These are phyloP conservation scores for Bryum argenteum DNA, from an alignment of 225 moss, liverwort and hornwort species.

Conservation along the genomic window DNA sequence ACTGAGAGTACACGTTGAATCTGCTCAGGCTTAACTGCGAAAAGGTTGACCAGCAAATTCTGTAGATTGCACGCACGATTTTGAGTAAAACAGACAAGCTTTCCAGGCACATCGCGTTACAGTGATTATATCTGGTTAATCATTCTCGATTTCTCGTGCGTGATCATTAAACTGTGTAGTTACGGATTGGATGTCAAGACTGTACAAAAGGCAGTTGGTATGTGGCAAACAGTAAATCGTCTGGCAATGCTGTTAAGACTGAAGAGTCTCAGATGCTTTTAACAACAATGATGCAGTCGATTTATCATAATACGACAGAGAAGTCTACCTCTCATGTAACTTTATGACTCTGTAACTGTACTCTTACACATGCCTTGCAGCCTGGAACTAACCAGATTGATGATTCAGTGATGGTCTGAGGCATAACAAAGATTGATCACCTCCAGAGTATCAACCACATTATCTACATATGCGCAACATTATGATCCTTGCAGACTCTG, in stretches of 20 bases:
- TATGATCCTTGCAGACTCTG: constrained; percentile 19
- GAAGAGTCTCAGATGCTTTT: constrained; percentile 36
- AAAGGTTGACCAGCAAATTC: constrained; percentile 37
- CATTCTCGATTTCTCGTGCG: constrained; percentile 40
- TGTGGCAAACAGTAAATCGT: constrained; percentile 26
- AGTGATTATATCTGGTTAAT: constrained; percentile 19
- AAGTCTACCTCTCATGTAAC: constrained; percentile 34
- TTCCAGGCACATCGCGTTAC: constrained; percentile 22
- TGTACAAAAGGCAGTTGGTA: constrained; percentile 24
- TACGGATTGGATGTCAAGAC: constrained; percentile 12
- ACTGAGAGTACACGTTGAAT: constrained; percentile 2
- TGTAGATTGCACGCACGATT: constrained; percentile 43
- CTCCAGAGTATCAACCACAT: constrained; percentile 27
- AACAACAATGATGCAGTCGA: constrained; percentile 43
- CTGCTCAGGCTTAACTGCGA: constrained; percentile 28
- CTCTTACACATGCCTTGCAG: constrained; percentile 38
- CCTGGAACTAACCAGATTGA: constrained; percentile 41
- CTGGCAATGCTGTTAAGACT: constrained; percentile 35
- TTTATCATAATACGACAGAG: constrained; percentile 42
- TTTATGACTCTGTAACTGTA: constrained; percentile 50
- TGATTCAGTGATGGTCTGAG: constrained; percentile 38
- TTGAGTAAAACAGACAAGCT: constrained; percentile 29
- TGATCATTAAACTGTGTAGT: constrained; percentile 10
- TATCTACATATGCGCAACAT: constrained; percentile 33
- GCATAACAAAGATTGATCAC: constrained; percentile 23